Evolutionary conservation across 352 stramenopile species (phyloP).

Genomic region (Chrysophaeum taylorii): DNA sequence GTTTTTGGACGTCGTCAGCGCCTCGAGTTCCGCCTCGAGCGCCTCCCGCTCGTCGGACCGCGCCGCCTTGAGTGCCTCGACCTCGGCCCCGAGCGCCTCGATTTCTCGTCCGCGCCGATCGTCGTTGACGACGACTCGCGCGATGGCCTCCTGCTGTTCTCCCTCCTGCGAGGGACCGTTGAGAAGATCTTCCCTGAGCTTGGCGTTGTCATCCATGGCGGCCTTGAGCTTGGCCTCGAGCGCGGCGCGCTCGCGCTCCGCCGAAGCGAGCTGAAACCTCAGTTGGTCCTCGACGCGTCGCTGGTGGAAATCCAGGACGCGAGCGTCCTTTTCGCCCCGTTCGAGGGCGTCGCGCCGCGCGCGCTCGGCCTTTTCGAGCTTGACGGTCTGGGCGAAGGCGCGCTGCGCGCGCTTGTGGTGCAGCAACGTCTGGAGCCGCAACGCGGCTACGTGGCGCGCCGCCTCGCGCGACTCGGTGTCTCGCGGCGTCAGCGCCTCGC

Average conservation of each 20-base stretch:
- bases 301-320: too few species aligned
- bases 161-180: too few species aligned
- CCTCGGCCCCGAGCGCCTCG: too few species aligned
- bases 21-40: not conserved
- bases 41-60: not conserved
- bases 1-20: not conserved
- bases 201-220: not conserved
- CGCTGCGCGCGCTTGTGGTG: conserved; percentile 1
- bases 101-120: too few species aligned
- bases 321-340: too few species aligned
- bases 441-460: conserved; percentile 1
- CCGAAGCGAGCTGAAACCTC: not conserved
- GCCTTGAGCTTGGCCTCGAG: not conserved
- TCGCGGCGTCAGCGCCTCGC: not conserved
- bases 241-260: not conserved
- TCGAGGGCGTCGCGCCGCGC: not conserved
- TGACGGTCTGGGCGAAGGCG: not conserved
- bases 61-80: not conserved
- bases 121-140: too few species aligned
- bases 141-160: too few species aligned
- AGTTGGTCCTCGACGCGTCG: not conserved
- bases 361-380: not conserved
- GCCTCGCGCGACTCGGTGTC: not conserved
- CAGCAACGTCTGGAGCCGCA: conserved; percentile 11
- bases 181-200: not conserved